Evolutionary conservation across 2,329 filamentous ascomycete species (phyloP), one percentile per base, ranked within the genome.

Genomic region (Calonectria pseudoturangicola): DNA sequence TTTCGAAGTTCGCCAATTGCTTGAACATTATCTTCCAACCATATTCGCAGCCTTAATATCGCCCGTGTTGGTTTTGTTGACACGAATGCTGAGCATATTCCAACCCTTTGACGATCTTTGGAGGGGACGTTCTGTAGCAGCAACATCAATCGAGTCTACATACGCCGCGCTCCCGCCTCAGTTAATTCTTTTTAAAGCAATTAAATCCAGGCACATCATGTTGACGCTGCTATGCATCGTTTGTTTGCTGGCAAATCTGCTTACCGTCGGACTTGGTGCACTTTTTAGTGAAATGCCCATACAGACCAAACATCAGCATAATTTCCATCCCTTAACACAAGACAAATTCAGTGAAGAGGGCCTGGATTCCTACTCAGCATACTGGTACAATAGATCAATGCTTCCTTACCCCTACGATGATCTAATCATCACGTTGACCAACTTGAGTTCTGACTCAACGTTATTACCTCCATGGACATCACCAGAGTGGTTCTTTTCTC

Each of bases 141-240:
- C 47, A 2, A 51, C 13, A 2, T 72, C 63, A 0, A 48, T 71
- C 8, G 51, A 58, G 6, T 27, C 65, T 9, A 64, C 43, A 27
- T 65, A 72, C 33, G 58, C 58, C 12, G 36, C 70, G 6, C 25
- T 72, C 18, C 70, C 70, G 2, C 70, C 70, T 1, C 70, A 72
- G 43, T 48, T 72, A 0, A 48, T 60, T 2, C 6, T 72, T 7
- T 60, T 62, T 45, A 30, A 13, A 12, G 56, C 70, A 4, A 62
- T 68, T 2, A 65, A 39, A 8, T 54, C 65, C 30, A 27, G 47
- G 0, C 70, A 72, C 21, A 8, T 33, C 9, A 25, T 65, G 18
- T 18, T 71, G 4, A 4, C 56, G 5, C 13, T 63, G 7, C 50
- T 67, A 2, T 67, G 69, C 27, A 15, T 43, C 2, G 47, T 39